Conservation (phyloP, 352 stramenopile genomes). For the Thraustochytrium striatum region DNA sequence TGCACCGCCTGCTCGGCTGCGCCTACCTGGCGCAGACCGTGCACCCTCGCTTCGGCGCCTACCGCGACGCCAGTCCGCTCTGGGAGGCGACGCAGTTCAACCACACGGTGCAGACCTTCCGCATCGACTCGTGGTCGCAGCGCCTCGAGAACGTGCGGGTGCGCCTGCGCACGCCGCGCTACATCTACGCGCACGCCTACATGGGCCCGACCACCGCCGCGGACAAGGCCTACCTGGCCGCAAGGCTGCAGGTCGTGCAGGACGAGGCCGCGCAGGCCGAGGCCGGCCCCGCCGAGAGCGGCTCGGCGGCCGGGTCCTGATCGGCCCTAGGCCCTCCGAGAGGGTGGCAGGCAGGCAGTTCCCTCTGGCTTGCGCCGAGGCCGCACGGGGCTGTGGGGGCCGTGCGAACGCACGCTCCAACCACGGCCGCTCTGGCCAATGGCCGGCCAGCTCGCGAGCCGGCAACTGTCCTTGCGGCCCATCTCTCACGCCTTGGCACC, state of each 20-base stretch:
- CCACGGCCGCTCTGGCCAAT: too few species aligned
- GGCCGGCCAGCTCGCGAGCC: too few species aligned
- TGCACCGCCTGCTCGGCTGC: conserved; percentile 19
- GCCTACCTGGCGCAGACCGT: conserved; percentile 46
- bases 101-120: conserved; percentile 12
- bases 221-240: not conserved
- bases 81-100: conserved; percentile 41
- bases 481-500: too few species aligned
- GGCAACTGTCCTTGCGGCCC: too few species aligned
- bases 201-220: not conserved
- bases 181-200: conserved; percentile 44
- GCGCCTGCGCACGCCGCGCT: conserved; percentile 38
- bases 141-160: conserved; percentile 29
- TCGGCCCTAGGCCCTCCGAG: too few species aligned
- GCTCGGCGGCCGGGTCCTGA: too few species aligned
- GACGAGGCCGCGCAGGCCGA: too few species aligned
- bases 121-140: conserved; percentile 47
- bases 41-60: conserved; percentile 44
- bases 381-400: too few species aligned
- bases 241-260: not conserved
- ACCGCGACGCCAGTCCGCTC: conserved; percentile 23
- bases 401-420: too few species aligned
- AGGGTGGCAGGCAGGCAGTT: too few species aligned
- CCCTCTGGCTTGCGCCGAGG: too few species aligned
- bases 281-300: too few species aligned